Conservation (phyloP, 306 rosid genomes). For the Lablab purpureus region DNA sequence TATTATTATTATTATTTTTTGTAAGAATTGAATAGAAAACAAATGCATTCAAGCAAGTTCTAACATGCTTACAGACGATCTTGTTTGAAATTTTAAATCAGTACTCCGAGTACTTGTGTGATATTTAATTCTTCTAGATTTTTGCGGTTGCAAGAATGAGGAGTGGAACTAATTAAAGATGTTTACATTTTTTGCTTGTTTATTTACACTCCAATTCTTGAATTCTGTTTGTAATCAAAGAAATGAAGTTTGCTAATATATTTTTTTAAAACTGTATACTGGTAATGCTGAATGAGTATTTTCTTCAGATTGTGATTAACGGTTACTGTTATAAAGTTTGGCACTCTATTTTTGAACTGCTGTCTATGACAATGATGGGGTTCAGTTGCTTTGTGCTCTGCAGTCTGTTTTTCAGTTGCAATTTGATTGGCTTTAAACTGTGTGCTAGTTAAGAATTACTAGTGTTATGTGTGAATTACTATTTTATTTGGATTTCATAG, state of each 20-base stretch:
- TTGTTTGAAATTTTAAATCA: conserved; percentile 33
- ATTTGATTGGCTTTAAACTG: conserved; percentile 24
- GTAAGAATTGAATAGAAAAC: conserved; percentile 2
- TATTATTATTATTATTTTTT: background rate
- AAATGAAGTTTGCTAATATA: conserved; percentile 7
- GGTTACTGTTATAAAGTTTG: background rate
- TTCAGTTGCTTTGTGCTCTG: conserved; percentile 2
- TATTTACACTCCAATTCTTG: background rate
- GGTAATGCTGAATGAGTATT: background rate
- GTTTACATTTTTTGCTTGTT: conserved; percentile 25
- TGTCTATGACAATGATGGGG: conserved; percentile 14
- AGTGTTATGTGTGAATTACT: background rate
- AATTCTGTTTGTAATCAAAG: background rate
- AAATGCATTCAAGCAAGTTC: background rate
- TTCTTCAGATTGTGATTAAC: background rate
- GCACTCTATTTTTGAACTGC: background rate
- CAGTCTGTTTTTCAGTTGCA: background rate
- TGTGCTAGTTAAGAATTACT: background rate
- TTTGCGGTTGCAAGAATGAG: background rate
- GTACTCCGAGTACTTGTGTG: background rate
- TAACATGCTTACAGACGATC: background rate
- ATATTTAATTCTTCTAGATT: conserved; percentile 2
- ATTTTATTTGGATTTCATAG: background rate
- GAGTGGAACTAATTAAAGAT: conserved; percentile 7
- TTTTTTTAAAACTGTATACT: background rate